These are phyloP conservation scores for Actinomortierella ambigua DNA, from an alignment of 371 early-diverging fungal genomes.

Conservation along the genomic window DNA sequence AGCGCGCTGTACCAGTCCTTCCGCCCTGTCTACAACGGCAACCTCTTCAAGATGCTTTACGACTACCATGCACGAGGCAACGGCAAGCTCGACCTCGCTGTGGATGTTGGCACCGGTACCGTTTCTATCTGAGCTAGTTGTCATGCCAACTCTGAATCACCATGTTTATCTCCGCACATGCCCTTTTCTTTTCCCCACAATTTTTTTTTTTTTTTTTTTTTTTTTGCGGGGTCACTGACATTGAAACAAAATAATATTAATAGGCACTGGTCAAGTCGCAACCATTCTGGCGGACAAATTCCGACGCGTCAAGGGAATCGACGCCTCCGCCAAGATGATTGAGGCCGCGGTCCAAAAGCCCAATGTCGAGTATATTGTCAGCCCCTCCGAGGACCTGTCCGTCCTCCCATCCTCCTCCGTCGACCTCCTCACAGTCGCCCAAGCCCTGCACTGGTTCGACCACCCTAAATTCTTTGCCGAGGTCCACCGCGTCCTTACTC, in stretches of 20 bases:
- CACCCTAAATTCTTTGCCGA: conserved; percentile 60
- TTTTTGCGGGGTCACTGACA: not conserved
- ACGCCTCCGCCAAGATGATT: conserved; percentile 56
- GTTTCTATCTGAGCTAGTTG: no score
- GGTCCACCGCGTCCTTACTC: conserved; percentile 67
- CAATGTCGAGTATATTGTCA: conserved; percentile 57
- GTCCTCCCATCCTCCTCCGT: conserved; percentile 38
- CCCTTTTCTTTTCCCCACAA: not conserved
- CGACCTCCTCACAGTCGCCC: conserved; percentile 64
- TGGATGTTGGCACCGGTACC: conserved; percentile 58
- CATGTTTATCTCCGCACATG: not conserved
- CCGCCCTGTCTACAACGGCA: conserved; percentile 51
- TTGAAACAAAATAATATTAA: no score
- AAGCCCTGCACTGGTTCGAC: conserved; percentile 76
- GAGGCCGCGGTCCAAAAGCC: conserved; percentile 45
- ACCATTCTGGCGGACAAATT: conserved; percentile 52
- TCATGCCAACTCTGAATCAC: no score
- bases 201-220: not conserved
- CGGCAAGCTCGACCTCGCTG: conserved; percentile 42
- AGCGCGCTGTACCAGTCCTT: conserved; percentile 46
- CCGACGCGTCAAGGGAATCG: conserved; percentile 55
- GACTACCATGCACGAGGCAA: conserved; percentile 46
- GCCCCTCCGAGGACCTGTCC: conserved; percentile 53
- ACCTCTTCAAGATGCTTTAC: conserved; percentile 46
- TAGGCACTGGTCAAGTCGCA: conserved; percentile 58